Evolutionary conservation across 257 asterid genomes (phyloP), one percentile per base, ranked within the genome.

Genomic region (Perilla frutescens): DNA sequence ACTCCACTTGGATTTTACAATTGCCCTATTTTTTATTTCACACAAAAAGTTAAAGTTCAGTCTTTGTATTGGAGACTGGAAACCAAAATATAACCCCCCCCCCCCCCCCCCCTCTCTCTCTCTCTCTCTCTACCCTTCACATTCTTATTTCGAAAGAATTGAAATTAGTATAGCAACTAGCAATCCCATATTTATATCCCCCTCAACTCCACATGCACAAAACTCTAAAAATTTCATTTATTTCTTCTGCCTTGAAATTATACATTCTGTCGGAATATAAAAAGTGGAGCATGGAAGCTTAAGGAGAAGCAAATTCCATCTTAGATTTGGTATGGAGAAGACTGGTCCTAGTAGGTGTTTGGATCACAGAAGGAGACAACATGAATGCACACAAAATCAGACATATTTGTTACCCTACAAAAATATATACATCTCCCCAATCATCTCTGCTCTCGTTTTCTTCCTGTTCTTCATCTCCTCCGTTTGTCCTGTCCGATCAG

Each of bases 11-110:
- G 5, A 66, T 66, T 44, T 55, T 47, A 68, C 71, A 39, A 57
- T 31, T 31, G 4, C 62, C 70, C 64, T 20, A 7, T 34, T 12
- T 64, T 20, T 56, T 72, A 44, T 69, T 74, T 70, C 54, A 60
- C 77, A 43, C 68, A 54, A n/a, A 86, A 90, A 88, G 96, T 78
- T 84, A 86, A 85, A 90, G 91, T 79, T 79, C 87, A 89, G 95
- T 86, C 93, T 82, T 86, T 90, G 98, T 88, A 87, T 88, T 78
- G 96, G 88, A 90, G 96, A 90, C 93, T 82, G 92, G 90, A 84
- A 84, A 86, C 96, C 54, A 87, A 79, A 60, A 37, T 54, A 53
- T 9, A 34, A 55, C 41, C 76, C 1, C 9, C 66, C 71, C 62
- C 1, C 9, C 66, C 71, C 62, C 39, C 0, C 70, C 20, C 73